Evolutionary conservation across 148 eudicot genomes (phyloP).

Genomic region (Nepenthes gracilis): DNA sequence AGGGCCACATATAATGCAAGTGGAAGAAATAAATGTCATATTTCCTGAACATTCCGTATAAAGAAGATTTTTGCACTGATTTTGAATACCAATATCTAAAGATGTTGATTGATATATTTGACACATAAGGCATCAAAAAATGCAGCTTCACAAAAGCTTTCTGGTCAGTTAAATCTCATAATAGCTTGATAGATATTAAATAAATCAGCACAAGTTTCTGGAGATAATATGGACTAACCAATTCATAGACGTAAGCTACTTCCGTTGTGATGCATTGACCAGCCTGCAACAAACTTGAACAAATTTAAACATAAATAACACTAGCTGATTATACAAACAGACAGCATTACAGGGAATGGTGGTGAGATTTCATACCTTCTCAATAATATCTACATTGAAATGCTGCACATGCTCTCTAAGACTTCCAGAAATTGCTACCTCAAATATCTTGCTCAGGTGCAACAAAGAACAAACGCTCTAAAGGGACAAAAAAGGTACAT

Average conservation of each 20-base stretch:
- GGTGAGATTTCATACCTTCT: constrained; percentile 38
- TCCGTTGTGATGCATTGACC: constrained; percentile 63
- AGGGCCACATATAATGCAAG: too few relatives aligned
- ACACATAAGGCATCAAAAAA: too few relatives aligned
- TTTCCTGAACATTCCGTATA: too few relatives aligned
- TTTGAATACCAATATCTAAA: too few relatives aligned
- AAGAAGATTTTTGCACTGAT: too few relatives aligned
- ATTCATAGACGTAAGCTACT: constrained; percentile 75
- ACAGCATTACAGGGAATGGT: neutral
- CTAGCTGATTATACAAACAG: neutral
- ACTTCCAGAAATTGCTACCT: constrained; percentile 72
- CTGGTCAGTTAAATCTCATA: too few relatives aligned
- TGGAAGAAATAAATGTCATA: too few relatives aligned
- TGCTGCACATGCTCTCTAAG: constrained; percentile 45
- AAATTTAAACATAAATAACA: neutral
- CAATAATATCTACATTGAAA: constrained; percentile 52
- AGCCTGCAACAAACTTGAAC: constrained; percentile 39
- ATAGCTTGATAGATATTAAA: neutral
- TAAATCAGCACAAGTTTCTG: neutral
- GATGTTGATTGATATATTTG: too few relatives aligned
- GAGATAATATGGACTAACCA: constrained; percentile 48
- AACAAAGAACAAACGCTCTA: constrained; percentile 81
- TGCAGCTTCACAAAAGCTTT: too few relatives aligned
- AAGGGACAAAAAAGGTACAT: neutral
- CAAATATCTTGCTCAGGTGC: constrained; percentile 85